A percentile compares a stretch with the other conserved stretches of the same genome.
Evolutionary conservation across 495 filamentous ascomycete genomes (phyloP).

Genomic region (Xylaria curta): DNA sequence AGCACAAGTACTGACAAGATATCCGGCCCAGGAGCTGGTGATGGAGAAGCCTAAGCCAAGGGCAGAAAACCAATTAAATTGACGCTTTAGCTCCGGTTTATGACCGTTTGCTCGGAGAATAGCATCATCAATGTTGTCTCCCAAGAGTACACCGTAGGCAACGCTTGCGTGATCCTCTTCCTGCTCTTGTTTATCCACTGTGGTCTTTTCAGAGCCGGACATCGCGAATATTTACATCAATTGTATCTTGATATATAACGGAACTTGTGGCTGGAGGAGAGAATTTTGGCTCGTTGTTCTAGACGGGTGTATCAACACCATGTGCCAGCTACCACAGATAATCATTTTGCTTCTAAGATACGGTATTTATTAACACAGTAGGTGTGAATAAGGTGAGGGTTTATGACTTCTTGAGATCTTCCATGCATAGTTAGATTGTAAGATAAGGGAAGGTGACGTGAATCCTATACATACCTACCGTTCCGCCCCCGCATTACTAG

Average conservation of each 20-base stretch:
- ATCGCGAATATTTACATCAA: neutral
- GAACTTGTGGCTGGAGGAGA: neutral
- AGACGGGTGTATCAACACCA: neutral
- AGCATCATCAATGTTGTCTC: conserved; percentile 25
- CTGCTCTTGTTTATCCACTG: neutral
- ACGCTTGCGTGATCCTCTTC: neutral
- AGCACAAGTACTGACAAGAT: conserved; percentile 15
- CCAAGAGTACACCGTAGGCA: neutral
- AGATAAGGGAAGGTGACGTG: neutral
- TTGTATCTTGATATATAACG: neutral
- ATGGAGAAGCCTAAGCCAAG: conserved; percentile 46
- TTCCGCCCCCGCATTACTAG: neutral
- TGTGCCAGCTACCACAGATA: neutral
- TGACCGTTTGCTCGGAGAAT: conserved; percentile 47
- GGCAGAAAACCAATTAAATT: conserved; percentile 41
- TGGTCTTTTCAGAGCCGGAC: neutral
- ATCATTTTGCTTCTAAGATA: neutral
- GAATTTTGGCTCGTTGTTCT: neutral
- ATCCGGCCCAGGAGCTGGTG: conserved; percentile 50
- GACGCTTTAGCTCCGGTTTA: conserved; percentile 37
- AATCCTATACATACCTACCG: neutral
- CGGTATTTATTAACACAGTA: neutral
- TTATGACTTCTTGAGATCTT: neutral
- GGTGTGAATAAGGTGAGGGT: neutral
- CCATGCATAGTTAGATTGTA: neutral